Conservation (phyloP, 2,329 filamentous ascomycete species). For the Penicillium carneum region DNA sequence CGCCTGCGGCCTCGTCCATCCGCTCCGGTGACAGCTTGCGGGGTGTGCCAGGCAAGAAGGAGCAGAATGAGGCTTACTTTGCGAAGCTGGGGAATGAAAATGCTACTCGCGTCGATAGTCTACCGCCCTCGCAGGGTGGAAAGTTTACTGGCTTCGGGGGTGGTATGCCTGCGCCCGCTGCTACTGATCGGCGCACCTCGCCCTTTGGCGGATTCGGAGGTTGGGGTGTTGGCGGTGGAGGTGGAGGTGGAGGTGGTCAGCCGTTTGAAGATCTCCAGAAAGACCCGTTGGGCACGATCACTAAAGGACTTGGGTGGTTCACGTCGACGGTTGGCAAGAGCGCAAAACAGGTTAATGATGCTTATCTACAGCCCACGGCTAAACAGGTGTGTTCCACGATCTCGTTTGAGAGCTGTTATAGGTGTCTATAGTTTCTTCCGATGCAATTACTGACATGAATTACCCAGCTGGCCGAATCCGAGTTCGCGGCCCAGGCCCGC, state of each 20-base stretch:
- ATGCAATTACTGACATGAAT: background rate
- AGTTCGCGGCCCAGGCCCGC: conserved; percentile 76
- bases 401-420: background rate
- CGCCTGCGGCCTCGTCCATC: conserved; percentile 36
- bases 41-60: conserved; percentile 61
- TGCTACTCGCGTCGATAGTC: conserved; percentile 71
- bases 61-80: conserved; percentile 86
- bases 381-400: conserved; percentile 69
- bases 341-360: conserved; percentile 88
- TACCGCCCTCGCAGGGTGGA: conserved; percentile 88
- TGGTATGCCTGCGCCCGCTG: conserved; percentile 64
- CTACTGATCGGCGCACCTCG: conserved; percentile 36
- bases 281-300: conserved; percentile 86
- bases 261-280: conserved; percentile 87
- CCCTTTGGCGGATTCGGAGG: conserved; percentile 35
- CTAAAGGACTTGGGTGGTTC: conserved; percentile 95
- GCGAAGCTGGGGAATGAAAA: conserved; percentile 84
- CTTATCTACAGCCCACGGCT: conserved; percentile 90
- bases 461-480: conserved; percentile 75
- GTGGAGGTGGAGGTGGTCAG: conserved; percentile 55
- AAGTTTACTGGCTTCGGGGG: conserved; percentile 93
- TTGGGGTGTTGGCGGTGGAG: conserved; percentile 29
- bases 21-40: conserved; percentile 35
- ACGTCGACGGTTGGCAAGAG: conserved; percentile 85
- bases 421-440: background rate